Percentiles rank a stretch among this genome's conserved stretches.
phyloP scores from a whole-genome alignment of 352 stramenopile genomes.

The Globisporangium polare region DNA sequence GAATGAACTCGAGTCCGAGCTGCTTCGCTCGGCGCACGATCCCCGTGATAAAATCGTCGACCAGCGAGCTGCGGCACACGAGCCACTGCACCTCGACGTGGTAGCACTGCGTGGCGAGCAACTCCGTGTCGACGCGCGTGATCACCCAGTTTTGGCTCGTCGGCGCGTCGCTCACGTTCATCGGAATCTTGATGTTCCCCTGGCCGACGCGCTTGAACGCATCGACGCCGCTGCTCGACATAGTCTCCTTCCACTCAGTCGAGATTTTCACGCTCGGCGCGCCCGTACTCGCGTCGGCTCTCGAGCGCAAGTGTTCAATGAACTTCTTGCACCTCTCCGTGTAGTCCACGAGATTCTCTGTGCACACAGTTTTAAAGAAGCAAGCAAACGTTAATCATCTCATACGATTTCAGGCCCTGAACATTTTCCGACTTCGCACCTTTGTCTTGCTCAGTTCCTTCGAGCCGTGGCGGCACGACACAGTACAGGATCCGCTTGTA shows the following conservation, averaged over 20 bases:
- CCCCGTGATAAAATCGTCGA: constrained; percentile 77
- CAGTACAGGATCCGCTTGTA: constrained; percentile 80
- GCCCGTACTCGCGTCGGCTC: constrained; percentile 42
- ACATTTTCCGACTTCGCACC: constrained; percentile 12
- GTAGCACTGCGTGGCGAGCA: constrained; percentile 60
- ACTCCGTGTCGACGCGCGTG: constrained; percentile 68
- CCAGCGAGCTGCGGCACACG: constrained; percentile 74
- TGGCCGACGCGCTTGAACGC: constrained; percentile 70
- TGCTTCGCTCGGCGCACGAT: constrained; percentile 72
- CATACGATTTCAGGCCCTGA: background rate
- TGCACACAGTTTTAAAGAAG: background rate
- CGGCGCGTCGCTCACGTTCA: constrained; percentile 58
- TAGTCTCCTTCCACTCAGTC: constrained; percentile 39
- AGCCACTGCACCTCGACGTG: constrained; percentile 86
- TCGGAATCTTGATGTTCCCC: constrained; percentile 66
- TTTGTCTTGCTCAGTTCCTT: constrained; percentile 25
- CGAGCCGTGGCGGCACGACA: constrained; percentile 50
- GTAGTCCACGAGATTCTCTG: constrained; percentile 53
- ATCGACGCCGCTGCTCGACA: constrained; percentile 38
- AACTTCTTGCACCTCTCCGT: constrained; percentile 68
- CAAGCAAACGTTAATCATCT: background rate
- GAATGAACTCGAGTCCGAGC: constrained; percentile 64
- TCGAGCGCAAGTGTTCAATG: constrained; percentile 59
- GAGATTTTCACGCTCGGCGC: constrained; percentile 58
- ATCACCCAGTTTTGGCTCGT: constrained; percentile 84